Evolutionary conservation across 306 rosid genomes (phyloP).

Genomic region (Begonia fuchsioides): DNA sequence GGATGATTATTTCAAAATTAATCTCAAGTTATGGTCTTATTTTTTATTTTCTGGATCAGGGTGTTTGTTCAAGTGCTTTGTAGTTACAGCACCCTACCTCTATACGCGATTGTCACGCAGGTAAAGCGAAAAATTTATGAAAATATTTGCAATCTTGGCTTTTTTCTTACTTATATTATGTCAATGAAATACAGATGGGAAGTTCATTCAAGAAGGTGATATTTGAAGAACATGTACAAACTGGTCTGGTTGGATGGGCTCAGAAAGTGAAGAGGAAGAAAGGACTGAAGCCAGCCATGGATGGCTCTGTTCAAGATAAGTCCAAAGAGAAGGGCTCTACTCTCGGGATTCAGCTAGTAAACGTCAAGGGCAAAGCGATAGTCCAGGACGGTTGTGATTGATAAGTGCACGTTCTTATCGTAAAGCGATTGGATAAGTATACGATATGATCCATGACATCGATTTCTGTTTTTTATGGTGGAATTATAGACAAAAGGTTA

Average conservation of each 20-base stretch:
- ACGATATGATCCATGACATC: too few relatives aligned
- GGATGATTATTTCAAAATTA: too few relatives aligned
- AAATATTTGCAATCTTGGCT: background rate
- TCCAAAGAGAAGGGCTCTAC: slow-evolving; percentile 11
- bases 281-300: slow-evolving; percentile 15
- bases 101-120: slow-evolving; percentile 84
- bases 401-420: too few relatives aligned
- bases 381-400: slow-evolving; percentile 11
- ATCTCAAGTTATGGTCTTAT: background rate
- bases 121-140: slow-evolving; percentile 23
- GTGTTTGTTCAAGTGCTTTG: slow-evolving; percentile 74
- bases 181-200: slow-evolving; percentile 58
- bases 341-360: slow-evolving; percentile 39
- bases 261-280: slow-evolving; percentile 43
- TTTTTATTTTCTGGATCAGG: slow-evolving; percentile 20
- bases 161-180: background rate
- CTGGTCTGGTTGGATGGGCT: slow-evolving; percentile 65
- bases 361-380: slow-evolving; percentile 26
- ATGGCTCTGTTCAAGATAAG: slow-evolving; percentile 2
- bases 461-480: too few relatives aligned
- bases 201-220: slow-evolving; percentile 42
- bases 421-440: too few relatives aligned
- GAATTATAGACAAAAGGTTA: too few relatives aligned
- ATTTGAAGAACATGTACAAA: slow-evolving; percentile 75
- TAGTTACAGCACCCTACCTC: slow-evolving; percentile 95